Percentiles rank a stretch among this genome's conserved stretches.
Conservation (phyloP, 108 stramenopile genomes). For the Phaeodactylum tricornutum region DNA sequence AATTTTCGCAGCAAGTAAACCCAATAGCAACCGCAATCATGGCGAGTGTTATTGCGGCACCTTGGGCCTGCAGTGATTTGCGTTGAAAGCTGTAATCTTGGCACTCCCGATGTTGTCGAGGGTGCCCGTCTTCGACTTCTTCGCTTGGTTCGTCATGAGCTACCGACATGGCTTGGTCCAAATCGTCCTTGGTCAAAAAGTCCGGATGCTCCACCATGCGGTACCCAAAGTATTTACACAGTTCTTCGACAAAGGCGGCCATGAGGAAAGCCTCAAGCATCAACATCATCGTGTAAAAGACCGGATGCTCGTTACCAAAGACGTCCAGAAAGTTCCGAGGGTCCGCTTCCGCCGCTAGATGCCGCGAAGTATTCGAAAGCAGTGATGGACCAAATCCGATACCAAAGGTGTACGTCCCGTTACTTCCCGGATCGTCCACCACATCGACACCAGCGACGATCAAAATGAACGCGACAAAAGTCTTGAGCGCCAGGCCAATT, state of each 20-base stretch:
- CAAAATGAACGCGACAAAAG: constrained; percentile 27
- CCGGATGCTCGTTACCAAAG: constrained; percentile 45
- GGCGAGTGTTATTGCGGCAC: constrained; percentile 60
- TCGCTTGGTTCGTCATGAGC: constrained; percentile 15
- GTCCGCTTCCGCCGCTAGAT: background rate
- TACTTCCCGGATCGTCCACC: constrained; percentile 31
- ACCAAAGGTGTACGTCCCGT: constrained; percentile 11
- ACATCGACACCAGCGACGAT: constrained; percentile 35
- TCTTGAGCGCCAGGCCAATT: constrained; percentile 25
- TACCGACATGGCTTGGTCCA: constrained; percentile 32
- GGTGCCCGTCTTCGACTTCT: constrained; percentile 7
- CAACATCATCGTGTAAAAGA: constrained; percentile 44
- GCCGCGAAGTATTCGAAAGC: background rate
- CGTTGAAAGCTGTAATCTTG: constrained; percentile 15
- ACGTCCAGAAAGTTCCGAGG: constrained; percentile 22
- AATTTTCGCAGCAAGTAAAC: constrained; percentile 77
- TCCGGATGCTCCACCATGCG: constrained; percentile 80
- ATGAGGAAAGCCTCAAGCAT: constrained; percentile 45
- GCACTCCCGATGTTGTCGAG: background rate
- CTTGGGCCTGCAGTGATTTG: constrained; percentile 18
- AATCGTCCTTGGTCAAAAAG: constrained; percentile 42
- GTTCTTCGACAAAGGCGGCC: constrained; percentile 67
- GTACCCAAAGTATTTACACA: constrained; percentile 77
- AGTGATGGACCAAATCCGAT: no score
- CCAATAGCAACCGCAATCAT: constrained; percentile 77